A percentile compares a stretch with the other conserved stretches of the same genome.
Evolutionary conservation across 371 early-diverging fungal species (phyloP).

Genomic region (Mortierella sp.): DNA sequence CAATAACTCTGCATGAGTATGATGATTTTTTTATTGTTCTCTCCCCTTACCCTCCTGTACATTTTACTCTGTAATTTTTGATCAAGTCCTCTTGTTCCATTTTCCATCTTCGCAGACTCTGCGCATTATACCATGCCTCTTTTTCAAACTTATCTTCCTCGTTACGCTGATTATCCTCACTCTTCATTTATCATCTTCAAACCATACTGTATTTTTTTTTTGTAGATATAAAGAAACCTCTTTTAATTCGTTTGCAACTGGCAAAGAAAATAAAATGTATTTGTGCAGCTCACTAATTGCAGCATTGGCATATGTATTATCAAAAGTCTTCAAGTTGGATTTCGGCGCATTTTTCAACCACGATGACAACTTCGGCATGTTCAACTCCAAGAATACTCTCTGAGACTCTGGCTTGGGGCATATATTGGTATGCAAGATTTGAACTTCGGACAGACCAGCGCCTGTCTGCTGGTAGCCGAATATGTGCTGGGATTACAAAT

Average conservation of each 20-base stretch:
- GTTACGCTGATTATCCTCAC: background rate
- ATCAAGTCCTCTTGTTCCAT: background rate
- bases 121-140: conserved; percentile 11
- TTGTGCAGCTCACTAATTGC: too few species aligned
- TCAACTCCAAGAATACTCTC: background rate
- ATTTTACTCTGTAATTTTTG: background rate
- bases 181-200: background rate
- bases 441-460: background rate
- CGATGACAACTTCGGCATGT: background rate
- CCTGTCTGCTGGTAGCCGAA: background rate
- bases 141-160: background rate
- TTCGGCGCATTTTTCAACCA: background rate
- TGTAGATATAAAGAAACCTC: too few species aligned
- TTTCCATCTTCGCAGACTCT: background rate
- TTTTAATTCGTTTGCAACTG: too few species aligned
- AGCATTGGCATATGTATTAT: too few species aligned
- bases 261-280: too few species aligned
- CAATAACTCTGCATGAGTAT: conserved; percentile 5
- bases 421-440: background rate
- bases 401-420: background rate
- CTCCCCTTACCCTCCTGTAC: background rate
- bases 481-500: conserved; percentile 3
- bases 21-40: background rate
- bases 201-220: background rate
- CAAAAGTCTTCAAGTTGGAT: conserved; percentile 2